phyloP scores from a whole-genome alignment of 768 basidiomycete genomes.

The Ramaria sp. region DNA sequence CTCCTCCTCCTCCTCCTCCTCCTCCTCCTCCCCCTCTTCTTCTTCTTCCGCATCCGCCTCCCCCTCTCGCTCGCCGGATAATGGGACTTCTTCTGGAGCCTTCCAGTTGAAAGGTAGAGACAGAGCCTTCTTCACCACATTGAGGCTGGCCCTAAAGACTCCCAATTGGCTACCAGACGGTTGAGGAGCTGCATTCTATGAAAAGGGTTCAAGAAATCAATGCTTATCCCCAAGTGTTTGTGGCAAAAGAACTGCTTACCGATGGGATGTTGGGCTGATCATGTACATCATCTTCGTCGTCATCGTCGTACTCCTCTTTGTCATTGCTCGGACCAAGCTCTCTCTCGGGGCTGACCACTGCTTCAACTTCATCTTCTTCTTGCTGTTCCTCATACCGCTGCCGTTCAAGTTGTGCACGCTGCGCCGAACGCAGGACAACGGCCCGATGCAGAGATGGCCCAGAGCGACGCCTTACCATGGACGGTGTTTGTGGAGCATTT shows the following conservation, averaged over 20 bases:
- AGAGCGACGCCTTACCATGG: conserved; percentile 13
- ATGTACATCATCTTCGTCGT: neutral
- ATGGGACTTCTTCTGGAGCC: neutral
- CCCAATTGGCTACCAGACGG: neutral
- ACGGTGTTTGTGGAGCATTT: conserved; percentile 19
- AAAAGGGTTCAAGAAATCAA: neutral
- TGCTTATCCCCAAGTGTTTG: no score
- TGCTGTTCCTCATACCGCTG: conserved; percentile 25
- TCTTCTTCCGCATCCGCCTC: no score
- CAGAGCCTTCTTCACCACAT: neutral
- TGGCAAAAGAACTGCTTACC: neutral
- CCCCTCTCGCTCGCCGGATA: neutral
- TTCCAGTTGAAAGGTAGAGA: neutral
- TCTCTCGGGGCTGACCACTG: conserved; percentile 12
- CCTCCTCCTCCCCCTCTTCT: neutral
- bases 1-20: conserved; percentile 6
- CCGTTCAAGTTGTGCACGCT: conserved; percentile 34
- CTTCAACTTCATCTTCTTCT: conserved; percentile 17
- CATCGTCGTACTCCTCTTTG: neutral
- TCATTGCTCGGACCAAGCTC: conserved; percentile 7
- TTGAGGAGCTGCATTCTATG: neutral
- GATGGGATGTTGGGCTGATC: neutral
- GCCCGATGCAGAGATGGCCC: conserved; percentile 52
- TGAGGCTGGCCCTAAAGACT: neutral
- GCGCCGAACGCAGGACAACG: conserved; percentile 60